Base-by-base conservation (phyloP, 176 grass and related monocot genomes). In the Oryza glaberrima region DNA sequence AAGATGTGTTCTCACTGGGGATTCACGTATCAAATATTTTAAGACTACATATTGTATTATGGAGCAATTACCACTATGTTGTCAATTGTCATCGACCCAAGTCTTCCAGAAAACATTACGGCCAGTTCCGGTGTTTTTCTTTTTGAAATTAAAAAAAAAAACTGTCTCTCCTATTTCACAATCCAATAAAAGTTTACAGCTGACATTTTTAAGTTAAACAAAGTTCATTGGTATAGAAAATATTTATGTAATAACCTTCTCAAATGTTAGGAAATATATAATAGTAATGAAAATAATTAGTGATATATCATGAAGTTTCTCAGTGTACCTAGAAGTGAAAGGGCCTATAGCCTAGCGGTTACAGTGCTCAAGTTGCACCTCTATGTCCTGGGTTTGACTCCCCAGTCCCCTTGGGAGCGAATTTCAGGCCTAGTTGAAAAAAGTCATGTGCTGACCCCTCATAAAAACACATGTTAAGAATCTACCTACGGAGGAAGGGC, bases 241-340 rank as follows among this genome's bases (percentile, higher is more conserved):
- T 69, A 69, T 69, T 71, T 85, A 71, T 68, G 19, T 44, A 65
- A 17, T 12, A 79, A 65, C 17, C 36, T 32, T 78, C 15, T 70
- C 46, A 22, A 20, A 11, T n/a, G 36, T 46, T 5, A 26, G 35
- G 36, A 61, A 78, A 25, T 20, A 43, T 58, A 71, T 49, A 36
- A 12, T 5, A 49, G 51, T n/a, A 71, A 20, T 16, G 0, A 84
- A 17, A 48, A 58, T 77, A 34, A 41, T 20, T 79, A 72, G 2
- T 48, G 16, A 36, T 61, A 19, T 49, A 4, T 70, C 48, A 79
- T 78, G 36, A 49, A 36, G 11, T 48, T 60, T 28, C 11, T 7
- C 15, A 64, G 45, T 85, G 47, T 64, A 63, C 60, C 32, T 40
- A 2, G 8, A 32, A 35, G 40, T 1, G 40, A 43, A 43, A 43